Evolutionary conservation across 2,329 filamentous ascomycete genomes (phyloP).

Genomic region (Colletotrichum karsti): DNA sequence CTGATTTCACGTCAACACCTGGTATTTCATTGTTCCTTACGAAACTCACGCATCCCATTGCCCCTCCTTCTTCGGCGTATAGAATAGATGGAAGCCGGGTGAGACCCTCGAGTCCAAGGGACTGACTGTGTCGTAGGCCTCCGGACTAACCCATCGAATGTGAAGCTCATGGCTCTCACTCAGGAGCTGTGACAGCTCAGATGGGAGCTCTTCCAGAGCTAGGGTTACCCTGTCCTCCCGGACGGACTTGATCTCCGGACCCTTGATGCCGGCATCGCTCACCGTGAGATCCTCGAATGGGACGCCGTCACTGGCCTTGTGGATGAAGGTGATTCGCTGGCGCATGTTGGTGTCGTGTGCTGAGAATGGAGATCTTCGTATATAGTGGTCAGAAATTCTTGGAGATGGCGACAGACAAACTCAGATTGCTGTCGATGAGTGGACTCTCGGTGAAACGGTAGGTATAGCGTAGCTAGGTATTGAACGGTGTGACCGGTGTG

Average conservation of each 20-base stretch:
- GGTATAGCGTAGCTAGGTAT: no score
- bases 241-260: conserved; percentile 67
- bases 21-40: not conserved
- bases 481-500: no score
- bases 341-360: conserved; percentile 62
- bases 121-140: conserved; percentile 64
- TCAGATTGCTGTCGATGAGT: not conserved
- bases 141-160: conserved; percentile 77
- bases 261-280: conserved; percentile 61
- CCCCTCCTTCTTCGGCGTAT: conserved; percentile 63
- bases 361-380: not conserved
- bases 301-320: conserved; percentile 69
- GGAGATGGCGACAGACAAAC: not conserved
- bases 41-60: conserved; percentile 35
- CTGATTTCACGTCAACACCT: conserved; percentile 37
- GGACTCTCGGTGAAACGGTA: conserved; percentile 12
- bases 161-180: conserved; percentile 76
- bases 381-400: not conserved
- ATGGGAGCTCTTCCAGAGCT: conserved; percentile 76
- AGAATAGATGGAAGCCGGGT: conserved; percentile 84
- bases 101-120: conserved; percentile 81
- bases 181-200: conserved; percentile 70
- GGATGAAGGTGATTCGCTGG: conserved; percentile 82
- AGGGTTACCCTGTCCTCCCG: conserved; percentile 85
- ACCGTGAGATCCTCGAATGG: conserved; percentile 72